Evolutionary conservation across 371 early-diverging fungal species (phyloP).

Genomic region (Furculomyces boomerangus): DNA sequence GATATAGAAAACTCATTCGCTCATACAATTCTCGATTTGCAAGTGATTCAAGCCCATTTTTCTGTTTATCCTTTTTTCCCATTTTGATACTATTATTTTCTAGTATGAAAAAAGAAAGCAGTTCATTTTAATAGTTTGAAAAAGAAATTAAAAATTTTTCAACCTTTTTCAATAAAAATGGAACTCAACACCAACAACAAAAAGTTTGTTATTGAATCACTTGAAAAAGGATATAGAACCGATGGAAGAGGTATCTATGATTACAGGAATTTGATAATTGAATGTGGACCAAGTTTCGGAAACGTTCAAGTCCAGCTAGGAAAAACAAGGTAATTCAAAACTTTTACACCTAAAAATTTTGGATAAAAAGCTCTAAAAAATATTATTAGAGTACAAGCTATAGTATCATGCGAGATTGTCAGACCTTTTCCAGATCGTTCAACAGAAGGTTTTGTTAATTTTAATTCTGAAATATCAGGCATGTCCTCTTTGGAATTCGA

Average conservation of each 20-base stretch:
- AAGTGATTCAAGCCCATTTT: conserved; percentile 5
- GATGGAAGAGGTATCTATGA: conserved; percentile 71
- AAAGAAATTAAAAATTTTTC: background rate
- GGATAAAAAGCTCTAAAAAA: background rate
- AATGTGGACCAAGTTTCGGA: conserved; percentile 51
- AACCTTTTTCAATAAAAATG: background rate
- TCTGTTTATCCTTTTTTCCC: conserved; percentile 5
- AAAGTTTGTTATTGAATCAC: conserved; percentile 42
- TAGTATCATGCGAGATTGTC: conserved; percentile 71
- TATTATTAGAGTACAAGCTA: conserved; percentile 62
- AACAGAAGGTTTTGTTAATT: conserved; percentile 64
- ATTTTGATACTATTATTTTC: background rate
- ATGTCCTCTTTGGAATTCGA: conserved; percentile 70
- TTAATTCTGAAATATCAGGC: conserved; percentile 69
- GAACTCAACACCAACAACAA: conserved; percentile 24
- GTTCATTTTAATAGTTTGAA: background rate
- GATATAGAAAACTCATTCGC: conserved; percentile 22
- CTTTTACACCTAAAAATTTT: background rate
- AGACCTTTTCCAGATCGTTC: conserved; percentile 59
- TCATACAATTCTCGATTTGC: conserved; percentile 20
- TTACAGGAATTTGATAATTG: conserved; percentile 45
- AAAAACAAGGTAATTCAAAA: conserved; percentile 34
- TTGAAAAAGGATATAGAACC: conserved; percentile 40
- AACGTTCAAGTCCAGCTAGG: conserved; percentile 66
- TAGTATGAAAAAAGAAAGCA: background rate